A percentile compares a stretch with the other conserved stretches of the same genome.
These are phyloP conservation scores for Plantago elongata DNA, from an alignment of 257 asterid genomes.

Conservation along the genomic window DNA sequence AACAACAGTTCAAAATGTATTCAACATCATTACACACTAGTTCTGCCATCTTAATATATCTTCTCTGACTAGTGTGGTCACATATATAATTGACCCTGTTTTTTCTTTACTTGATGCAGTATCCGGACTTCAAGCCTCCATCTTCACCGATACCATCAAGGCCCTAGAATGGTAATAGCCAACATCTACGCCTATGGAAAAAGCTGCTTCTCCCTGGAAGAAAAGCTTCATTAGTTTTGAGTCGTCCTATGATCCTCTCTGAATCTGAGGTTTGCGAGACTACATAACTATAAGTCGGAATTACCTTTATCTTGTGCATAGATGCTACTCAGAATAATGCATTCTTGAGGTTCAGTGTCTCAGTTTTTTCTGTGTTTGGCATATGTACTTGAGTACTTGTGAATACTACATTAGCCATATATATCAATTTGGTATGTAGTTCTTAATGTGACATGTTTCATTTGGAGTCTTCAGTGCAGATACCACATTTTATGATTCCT, in stretches of 20 bases:
- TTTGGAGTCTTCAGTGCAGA: no score
- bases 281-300: slow-evolving; percentile 1
- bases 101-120: slow-evolving; percentile 40
- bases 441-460: no score
- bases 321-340: neutral
- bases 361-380: no score
- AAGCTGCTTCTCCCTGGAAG: slow-evolving; percentile 3
- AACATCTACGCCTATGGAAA: neutral
- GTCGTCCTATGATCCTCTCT: slow-evolving; percentile 17
- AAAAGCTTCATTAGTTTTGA: neutral
- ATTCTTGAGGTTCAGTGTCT: no score
- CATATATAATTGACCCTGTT: neutral
- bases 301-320: slow-evolving; percentile 1
- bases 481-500: no score
- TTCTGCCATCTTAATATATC: neutral
- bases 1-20: neutral
- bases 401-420: no score
- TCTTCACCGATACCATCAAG: slow-evolving; percentile 87
- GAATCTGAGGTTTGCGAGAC: slow-evolving; percentile 20
- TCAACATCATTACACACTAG: no score
- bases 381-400: no score
- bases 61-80: neutral
- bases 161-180: slow-evolving; percentile 35
- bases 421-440: no score
- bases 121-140: slow-evolving; percentile 95